Percentiles rank a stretch among this genome's conserved stretches.
phyloP scores from a whole-genome alignment of 257 asterid species.

The Solanum paucissectum region DNA sequence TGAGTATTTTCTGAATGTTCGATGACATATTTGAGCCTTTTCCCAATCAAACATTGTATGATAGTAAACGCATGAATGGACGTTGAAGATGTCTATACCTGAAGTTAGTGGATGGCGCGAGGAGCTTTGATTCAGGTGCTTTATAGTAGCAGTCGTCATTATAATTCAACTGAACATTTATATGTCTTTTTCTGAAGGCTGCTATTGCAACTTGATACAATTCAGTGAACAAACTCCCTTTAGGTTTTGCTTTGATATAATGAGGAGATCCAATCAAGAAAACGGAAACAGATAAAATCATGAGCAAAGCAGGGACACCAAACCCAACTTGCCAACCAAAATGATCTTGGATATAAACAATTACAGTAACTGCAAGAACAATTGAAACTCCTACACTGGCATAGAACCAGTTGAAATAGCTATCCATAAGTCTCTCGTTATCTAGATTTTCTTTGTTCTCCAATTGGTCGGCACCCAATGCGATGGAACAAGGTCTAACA shows the following conservation, averaged over 20 bases:
- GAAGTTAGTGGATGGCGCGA: background rate
- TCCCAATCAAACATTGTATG: background rate
- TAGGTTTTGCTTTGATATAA: background rate
- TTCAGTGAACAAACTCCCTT: slow-evolving; percentile 6
- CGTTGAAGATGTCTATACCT: background rate
- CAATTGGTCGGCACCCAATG: slow-evolving; percentile 7
- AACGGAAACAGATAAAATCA: background rate
- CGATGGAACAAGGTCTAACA: slow-evolving; percentile 13
- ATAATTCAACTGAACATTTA: background rate
- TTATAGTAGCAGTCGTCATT: background rate
- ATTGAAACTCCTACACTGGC: background rate
- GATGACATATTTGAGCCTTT: no score
- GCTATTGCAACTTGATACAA: slow-evolving; percentile 9
- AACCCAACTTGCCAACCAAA: slow-evolving; percentile 16
- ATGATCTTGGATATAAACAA: slow-evolving; percentile 13
- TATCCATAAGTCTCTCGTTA: background rate
- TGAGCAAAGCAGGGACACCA: slow-evolving; percentile 7
- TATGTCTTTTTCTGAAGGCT: slow-evolving; percentile 6
- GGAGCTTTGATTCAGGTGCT: background rate
- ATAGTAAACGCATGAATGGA: background rate
- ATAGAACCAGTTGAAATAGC: slow-evolving; percentile 5
- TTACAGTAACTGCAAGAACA: background rate
- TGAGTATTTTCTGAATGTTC: no score
- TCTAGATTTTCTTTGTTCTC: background rate
- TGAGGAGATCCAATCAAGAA: slow-evolving; percentile 1